phyloP scores from a whole-genome alignment of 2,329 filamentous ascomycete genomes.

The Colletotrichum incanum region DNA sequence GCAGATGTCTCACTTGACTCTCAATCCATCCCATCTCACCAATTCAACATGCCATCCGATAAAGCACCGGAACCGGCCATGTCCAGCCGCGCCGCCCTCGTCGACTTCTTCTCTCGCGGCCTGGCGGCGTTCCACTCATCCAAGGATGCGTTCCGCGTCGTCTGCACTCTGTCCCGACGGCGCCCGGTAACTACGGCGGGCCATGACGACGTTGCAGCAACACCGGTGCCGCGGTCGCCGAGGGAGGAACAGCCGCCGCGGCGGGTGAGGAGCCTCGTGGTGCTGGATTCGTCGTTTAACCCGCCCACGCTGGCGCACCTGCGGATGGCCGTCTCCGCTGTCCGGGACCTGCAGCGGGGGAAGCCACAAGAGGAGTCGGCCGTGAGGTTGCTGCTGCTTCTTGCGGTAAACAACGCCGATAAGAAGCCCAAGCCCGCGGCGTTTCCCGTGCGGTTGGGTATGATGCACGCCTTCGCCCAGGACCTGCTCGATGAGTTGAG shows the following conservation, averaged over 20 bases:
- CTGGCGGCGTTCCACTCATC: slow-evolving; percentile 63
- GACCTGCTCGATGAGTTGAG: slow-evolving; percentile 61
- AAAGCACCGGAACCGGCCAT: slow-evolving; percentile 15
- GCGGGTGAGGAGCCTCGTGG: slow-evolving; percentile 59
- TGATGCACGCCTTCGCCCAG: slow-evolving; percentile 80
- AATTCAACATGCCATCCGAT: slow-evolving; percentile 1
- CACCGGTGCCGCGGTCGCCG: slow-evolving; percentile 44
- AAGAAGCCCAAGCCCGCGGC: slow-evolving; percentile 77
- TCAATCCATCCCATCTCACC: neutral
- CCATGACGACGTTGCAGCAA: slow-evolving; percentile 21
- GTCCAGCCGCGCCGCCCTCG: slow-evolving; percentile 48
- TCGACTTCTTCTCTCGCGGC: slow-evolving; percentile 61
- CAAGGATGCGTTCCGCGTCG: slow-evolving; percentile 59
- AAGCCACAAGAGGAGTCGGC: neutral
- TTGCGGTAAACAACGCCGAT: slow-evolving; percentile 77
- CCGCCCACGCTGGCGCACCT: slow-evolving; percentile 76
- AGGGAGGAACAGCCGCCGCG: slow-evolving; percentile 10
- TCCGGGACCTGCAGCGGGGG: slow-evolving; percentile 45
- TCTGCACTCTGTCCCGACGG: slow-evolving; percentile 58
- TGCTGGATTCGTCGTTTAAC: slow-evolving; percentile 80
- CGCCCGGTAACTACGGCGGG: neutral
- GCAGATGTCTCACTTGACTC: slow-evolving; percentile 11
- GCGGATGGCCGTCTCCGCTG: slow-evolving; percentile 68
- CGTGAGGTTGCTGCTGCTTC: slow-evolving; percentile 69
- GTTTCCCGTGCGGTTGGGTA: slow-evolving; percentile 76